phyloP scores from a whole-genome alignment of 1,139 yeast genomes.

The Arxiozyma slooffiae region DNA sequence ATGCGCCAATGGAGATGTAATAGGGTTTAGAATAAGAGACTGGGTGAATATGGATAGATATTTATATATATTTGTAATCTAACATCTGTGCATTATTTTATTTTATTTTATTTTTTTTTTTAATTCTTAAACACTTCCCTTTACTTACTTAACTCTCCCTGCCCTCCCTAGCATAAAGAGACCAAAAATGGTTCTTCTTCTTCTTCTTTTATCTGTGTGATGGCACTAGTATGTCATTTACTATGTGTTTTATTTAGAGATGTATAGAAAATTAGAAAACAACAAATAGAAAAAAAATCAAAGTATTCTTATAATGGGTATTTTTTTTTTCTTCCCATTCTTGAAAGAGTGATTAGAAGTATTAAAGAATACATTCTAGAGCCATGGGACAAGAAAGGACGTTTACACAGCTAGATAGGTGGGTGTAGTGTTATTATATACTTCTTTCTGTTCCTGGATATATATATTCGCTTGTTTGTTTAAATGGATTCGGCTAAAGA shows the following conservation, averaged over 20 bases:
- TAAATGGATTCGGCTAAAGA: background rate
- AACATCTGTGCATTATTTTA: too few relatives aligned
- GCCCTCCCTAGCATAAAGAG: too few relatives aligned
- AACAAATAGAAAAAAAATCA: too few relatives aligned
- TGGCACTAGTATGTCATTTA: background rate
- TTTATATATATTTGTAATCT: too few relatives aligned
- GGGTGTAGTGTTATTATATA: background rate
- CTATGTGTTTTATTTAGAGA: background rate
- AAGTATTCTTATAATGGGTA: too few relatives aligned
- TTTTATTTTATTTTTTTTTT: too few relatives aligned
- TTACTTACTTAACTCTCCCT: too few relatives aligned
- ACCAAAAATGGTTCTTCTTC: too few relatives aligned
- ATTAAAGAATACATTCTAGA: too few relatives aligned
- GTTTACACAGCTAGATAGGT: background rate
- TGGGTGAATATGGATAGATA: too few relatives aligned
- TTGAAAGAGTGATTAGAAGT: background rate
- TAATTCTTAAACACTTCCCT: too few relatives aligned
- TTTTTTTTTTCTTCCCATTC: too few relatives aligned
- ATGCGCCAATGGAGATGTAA: constrained; percentile 15
- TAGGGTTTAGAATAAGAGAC: background rate
- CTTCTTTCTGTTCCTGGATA: background rate
- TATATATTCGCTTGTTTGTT: background rate
- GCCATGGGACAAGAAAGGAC: background rate
- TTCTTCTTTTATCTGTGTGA: background rate
- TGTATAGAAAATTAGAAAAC: background rate